Percentiles rank a stretch among this genome's conserved stretches.
Conservation (phyloP, 805 yeast genomes). For the Yamadazyma scolyti region DNA sequence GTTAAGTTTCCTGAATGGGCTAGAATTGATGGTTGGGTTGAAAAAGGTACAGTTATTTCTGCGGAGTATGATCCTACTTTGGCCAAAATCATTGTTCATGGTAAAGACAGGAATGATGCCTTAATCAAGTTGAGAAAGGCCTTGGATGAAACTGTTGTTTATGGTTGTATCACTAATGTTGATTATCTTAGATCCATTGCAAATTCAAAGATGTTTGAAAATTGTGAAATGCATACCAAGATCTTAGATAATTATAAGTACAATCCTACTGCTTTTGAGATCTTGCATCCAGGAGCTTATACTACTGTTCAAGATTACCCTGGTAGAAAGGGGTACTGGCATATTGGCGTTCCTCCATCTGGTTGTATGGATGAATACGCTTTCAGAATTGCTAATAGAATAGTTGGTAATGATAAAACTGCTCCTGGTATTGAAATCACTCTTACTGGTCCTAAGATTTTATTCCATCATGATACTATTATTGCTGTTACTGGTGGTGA, state of each 20-base stretch:
- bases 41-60: slow-evolving; percentile 79
- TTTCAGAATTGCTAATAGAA: slow-evolving; percentile 82
- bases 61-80: slow-evolving; percentile 96
- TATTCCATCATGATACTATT: slow-evolving; percentile 77
- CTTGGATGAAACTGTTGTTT: slow-evolving; percentile 77
- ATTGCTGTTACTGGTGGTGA: slow-evolving; percentile 88
- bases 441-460: slow-evolving; percentile 76
- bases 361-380: slow-evolving; percentile 97
- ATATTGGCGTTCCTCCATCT: slow-evolving; percentile 95
- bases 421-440: slow-evolving; percentile 94
- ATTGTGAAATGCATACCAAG: slow-evolving; percentile 83
- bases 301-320: slow-evolving; percentile 97
- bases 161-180: slow-evolving; percentile 85
- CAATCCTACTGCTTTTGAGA: slow-evolving; percentile 80
- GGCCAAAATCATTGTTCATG: slow-evolving; percentile 95
- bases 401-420: slow-evolving; percentile 78
- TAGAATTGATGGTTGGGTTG: slow-evolving; percentile 92
- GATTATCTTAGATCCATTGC: slow-evolving; percentile 88
- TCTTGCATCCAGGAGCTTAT: slow-evolving; percentile 66
- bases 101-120: slow-evolving; percentile 84
- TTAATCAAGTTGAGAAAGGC: slow-evolving; percentile 74
- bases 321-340: slow-evolving; percentile 86
- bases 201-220: slow-evolving; percentile 75
- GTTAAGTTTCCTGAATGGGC: slow-evolving; percentile 88
- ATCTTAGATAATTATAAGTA: slow-evolving; percentile 79